These are phyloP conservation scores for Geranium brycei DNA, from an alignment of 345 rosid genomes.

Conservation along the genomic window DNA sequence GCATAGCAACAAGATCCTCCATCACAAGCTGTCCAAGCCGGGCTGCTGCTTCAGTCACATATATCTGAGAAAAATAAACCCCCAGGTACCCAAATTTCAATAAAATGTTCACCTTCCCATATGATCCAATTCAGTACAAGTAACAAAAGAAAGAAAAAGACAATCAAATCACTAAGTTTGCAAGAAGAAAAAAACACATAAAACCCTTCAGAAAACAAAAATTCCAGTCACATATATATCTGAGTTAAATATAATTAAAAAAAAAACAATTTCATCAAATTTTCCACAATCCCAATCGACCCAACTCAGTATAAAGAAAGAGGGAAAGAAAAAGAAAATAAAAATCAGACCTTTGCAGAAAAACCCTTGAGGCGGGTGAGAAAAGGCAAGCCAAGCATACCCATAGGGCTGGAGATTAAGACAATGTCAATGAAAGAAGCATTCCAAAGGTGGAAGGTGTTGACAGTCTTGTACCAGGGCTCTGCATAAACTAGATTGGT, in stretches of 20 bases:
- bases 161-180: too few relatives aligned
- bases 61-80: slow-evolving; percentile 27
- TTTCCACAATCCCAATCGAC: background rate
- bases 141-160: background rate
- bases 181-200: background rate
- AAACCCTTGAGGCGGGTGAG: slow-evolving; percentile 47
- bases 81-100: background rate
- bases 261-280: background rate
- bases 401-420: slow-evolving; percentile 61
- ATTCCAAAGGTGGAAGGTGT: slow-evolving; percentile 67
- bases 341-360: slow-evolving; percentile 53
- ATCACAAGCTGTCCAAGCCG: slow-evolving; percentile 71
- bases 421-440: slow-evolving; percentile 61
- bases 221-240: background rate
- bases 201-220: too few relatives aligned
- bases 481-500: slow-evolving; percentile 41
- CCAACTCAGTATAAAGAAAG: slow-evolving; percentile 3
- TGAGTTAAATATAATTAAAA: slow-evolving; percentile 1
- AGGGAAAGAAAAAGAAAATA: background rate
- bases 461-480: slow-evolving; percentile 76
- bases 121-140: slow-evolving; percentile 1
- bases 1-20: slow-evolving; percentile 81
- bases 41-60: slow-evolving; percentile 60
- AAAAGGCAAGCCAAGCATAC: slow-evolving; percentile 79
- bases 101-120: background rate